phyloP scores from a whole-genome alignment of 176 grass and related monocot genomes.

The Themeda triandra region DNA sequence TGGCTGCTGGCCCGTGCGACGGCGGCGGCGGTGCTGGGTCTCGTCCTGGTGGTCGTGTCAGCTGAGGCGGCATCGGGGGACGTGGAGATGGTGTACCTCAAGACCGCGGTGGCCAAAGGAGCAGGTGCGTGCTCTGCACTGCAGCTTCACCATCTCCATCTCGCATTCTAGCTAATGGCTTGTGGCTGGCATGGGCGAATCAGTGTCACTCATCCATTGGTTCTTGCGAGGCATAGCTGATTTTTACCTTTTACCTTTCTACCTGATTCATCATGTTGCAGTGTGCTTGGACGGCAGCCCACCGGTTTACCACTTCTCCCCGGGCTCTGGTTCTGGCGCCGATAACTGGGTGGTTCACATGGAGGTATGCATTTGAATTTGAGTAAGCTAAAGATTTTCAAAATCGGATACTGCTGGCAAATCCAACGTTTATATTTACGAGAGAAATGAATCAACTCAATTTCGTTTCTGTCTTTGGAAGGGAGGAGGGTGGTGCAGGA shows the following conservation, averaged over 20 bases:
- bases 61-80: constrained; percentile 10
- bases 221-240: not conserved
- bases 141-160: not conserved
- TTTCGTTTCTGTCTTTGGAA: constrained; percentile 24
- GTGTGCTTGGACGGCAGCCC: constrained; percentile 73
- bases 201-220: not conserved
- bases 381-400: not conserved
- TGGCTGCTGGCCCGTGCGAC: constrained; percentile 18
- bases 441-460: not conserved
- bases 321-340: constrained; percentile 63
- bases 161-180: not conserved
- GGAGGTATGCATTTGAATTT: constrained; percentile 47
- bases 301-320: constrained; percentile 63
- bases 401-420: not conserved
- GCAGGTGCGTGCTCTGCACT: constrained; percentile 37
- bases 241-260: not conserved
- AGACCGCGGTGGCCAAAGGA: constrained; percentile 49
- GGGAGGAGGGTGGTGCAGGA: constrained; percentile 91
- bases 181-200: not conserved
- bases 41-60: constrained; percentile 3
- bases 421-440: not conserved
- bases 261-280: not conserved
- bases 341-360: constrained; percentile 76
- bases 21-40: constrained; percentile 7
- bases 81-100: constrained; percentile 61